Conservation (phyloP, 805 yeast genomes). For the Tetrapisispora nanseiensis region DNA sequence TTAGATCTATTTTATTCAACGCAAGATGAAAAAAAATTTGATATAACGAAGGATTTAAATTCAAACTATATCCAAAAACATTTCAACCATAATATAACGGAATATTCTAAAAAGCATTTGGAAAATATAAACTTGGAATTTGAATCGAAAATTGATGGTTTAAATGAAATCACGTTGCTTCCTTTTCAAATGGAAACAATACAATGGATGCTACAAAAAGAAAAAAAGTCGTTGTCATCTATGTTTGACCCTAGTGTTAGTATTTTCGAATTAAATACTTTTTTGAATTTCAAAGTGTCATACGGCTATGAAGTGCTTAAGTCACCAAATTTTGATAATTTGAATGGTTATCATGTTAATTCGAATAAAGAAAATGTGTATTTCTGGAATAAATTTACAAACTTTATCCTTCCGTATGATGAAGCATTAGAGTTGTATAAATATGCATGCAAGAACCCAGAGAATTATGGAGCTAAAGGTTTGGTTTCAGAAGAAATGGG, state of each 20-base stretch:
- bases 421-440: constrained; percentile 13
- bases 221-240: constrained; percentile 2
- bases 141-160: constrained; percentile 4
- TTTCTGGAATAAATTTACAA: constrained; percentile 29
- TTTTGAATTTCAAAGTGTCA: constrained; percentile 19
- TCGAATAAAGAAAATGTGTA: not conserved
- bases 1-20: constrained; percentile 17
- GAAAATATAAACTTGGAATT: constrained; percentile 3
- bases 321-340: not conserved
- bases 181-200: constrained; percentile 27
- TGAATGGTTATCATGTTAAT: not conserved
- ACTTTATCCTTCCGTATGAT: constrained; percentile 14
- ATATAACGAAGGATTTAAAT: not conserved
- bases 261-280: constrained; percentile 7
- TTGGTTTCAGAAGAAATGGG: constrained; percentile 95
- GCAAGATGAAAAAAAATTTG: not conserved
- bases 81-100: constrained; percentile 17
- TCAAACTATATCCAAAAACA: constrained; percentile 19
- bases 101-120: constrained; percentile 13
- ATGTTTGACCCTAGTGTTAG: not conserved
- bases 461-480: constrained; percentile 35
- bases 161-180: constrained; percentile 15
- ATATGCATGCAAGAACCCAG: not conserved
- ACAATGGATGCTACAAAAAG: constrained; percentile 27
- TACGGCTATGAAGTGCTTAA: constrained; percentile 23